Percentiles rank a stretch among this genome's conserved stretches.
phyloP scores from a whole-genome alignment of 2,329 filamentous ascomycete genomes.

The Ascochyta lentis region DNA sequence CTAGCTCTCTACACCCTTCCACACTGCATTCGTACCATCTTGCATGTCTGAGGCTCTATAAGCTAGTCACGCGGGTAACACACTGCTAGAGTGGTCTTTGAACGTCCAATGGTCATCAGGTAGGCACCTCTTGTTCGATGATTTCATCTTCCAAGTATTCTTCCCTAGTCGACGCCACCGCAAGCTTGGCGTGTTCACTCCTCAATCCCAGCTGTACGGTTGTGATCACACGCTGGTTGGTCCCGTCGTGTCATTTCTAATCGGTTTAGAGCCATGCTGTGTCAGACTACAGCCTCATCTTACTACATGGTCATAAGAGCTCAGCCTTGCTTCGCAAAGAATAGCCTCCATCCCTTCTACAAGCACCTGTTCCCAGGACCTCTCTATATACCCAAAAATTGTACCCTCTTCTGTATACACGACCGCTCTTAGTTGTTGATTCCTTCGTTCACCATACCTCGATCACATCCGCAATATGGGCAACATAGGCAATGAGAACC shows the following conservation, averaged over 20 bases:
- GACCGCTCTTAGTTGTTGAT: background rate
- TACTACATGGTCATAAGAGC: background rate
- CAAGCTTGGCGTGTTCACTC: conserved; percentile 7
- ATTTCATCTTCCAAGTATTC: background rate
- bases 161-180: conserved; percentile 6
- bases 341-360: background rate
- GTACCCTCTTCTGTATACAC: background rate
- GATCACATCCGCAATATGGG: conserved; percentile 20
- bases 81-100: background rate
- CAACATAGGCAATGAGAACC: conserved; percentile 35
- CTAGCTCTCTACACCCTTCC: conserved; percentile 7
- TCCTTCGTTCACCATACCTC: background rate
- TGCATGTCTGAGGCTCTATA: conserved; percentile 5
- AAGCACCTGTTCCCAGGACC: background rate
- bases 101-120: conserved; percentile 11
- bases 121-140: background rate
- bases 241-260: background rate
- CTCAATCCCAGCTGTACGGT: background rate
- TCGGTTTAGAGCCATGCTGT: background rate
- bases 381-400: background rate
- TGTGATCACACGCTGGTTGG: background rate
- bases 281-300: conserved; percentile 1
- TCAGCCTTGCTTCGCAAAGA: background rate
- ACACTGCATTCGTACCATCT: conserved; percentile 19
- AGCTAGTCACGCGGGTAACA: background rate